Percentiles rank a stretch among this genome's conserved stretches.
Conservation (phyloP, 129 eudicot species). For the Daucus carota region DH1_v3.0 NC_030387.2:36624501-36625000, state of each 20-base stretch:
- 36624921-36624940: background rate
- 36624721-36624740: background rate
- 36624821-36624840: background rate
- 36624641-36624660: background rate
- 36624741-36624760: background rate
- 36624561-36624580: too few relatives aligned
- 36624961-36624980: conserved; percentile 33
- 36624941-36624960: conserved; percentile 3
- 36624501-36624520: too few relatives aligned
- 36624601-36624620: background rate
- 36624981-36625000: conserved; percentile 47
- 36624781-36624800: background rate
- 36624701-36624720: background rate
- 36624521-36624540: too few relatives aligned
- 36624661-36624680: background rate
- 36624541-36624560: too few relatives aligned
- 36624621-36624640: background rate
- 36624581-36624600: too few relatives aligned
- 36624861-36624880: background rate
- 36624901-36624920: background rate
- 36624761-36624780: background rate
- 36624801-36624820: background rate
- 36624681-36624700: too few relatives aligned
- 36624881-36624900: background rate
- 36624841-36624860: background rate